phyloP scores from a whole-genome alignment of 148 eudicot species.

The Mesembryanthemum crystallinum region DNA sequence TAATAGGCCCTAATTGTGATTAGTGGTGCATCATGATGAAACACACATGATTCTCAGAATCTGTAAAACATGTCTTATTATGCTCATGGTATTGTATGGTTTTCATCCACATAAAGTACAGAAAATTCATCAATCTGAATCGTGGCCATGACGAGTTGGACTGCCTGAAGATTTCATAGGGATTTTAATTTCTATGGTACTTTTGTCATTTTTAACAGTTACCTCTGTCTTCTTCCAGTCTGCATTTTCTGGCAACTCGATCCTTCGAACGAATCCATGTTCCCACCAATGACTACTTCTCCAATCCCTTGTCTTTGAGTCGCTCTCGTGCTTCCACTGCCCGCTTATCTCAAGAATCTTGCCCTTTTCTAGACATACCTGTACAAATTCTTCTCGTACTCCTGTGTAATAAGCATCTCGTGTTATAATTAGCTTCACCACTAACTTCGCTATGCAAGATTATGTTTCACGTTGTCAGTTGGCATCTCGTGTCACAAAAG shows the following conservation, averaged over 20 bases:
- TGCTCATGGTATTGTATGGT: slow-evolving; percentile 21
- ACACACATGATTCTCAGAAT: not conserved
- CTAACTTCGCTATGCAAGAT: not conserved
- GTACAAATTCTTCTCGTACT: slow-evolving; percentile 38
- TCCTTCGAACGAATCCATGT: slow-evolving; percentile 68
- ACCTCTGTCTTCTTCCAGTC: slow-evolving; percentile 67
- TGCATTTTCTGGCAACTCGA: slow-evolving; percentile 70
- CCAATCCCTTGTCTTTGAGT: slow-evolving; percentile 55
- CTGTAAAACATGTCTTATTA: slow-evolving; percentile 14
- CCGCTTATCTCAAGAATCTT: slow-evolving; percentile 73
- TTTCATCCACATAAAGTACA: slow-evolving; percentile 23
- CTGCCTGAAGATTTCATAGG: slow-evolving; percentile 44
- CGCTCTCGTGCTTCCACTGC: slow-evolving; percentile 45
- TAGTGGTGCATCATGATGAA: not conserved
- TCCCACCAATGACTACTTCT: slow-evolving; percentile 83
- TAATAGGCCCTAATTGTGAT: not conserved
- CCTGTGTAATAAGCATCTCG: slow-evolving; percentile 32
- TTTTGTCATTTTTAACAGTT: slow-evolving; percentile 35
- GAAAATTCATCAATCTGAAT: slow-evolving; percentile 24
- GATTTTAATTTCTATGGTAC: slow-evolving; percentile 53
- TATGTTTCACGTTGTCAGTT: not conserved
- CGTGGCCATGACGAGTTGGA: slow-evolving; percentile 28
- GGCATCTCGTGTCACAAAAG: not conserved
- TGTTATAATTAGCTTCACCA: not conserved
- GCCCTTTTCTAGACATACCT: slow-evolving; percentile 64